Base-by-base conservation (phyloP, 345 rosid species). In the Eutrema japonicum region DNA sequence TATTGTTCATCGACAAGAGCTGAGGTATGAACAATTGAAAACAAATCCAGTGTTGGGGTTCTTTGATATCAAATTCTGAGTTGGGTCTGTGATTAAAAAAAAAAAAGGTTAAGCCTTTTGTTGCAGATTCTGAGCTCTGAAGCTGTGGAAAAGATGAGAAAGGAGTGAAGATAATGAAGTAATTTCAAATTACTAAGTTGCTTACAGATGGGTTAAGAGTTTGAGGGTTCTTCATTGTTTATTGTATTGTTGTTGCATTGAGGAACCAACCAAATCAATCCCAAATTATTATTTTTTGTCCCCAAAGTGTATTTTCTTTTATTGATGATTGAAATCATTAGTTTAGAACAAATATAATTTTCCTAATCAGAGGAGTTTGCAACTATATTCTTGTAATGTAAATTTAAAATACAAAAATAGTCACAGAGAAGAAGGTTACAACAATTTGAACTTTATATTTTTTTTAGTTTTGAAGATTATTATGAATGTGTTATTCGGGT, bases 71-170 rank as follows among this genome's bases (percentile, higher is more conserved):
- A 26, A 61, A 68, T 14, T 61, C 27, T 51, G 49, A 49, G 63
- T 52, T 59, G 26, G 10, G 16, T 65, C 29, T 72, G 27, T 16
- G 60, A 57, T 66, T 38, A 48, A 46, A 37, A 37, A 35, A 29
- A 43, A 43, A 29, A 30, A 6, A 35, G 7, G 16, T 8, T 6
- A 26, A 26, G 32, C 60, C 68, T 52, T 68, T 68, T 75, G 50
- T 59, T 60, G 74, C 74, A 75, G 78, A 59, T 56, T 38, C 43
- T 58, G 37, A 49, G 66, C 72, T 66, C 45, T 66, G 66, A 38
- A 48, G 38, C 67, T 74, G 5, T 73, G 52, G 43, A 37, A 74
- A 37, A 35, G 57, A 35, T 54, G 70, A 47, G n/a, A 22, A 35
- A 36, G 29, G 30, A 65, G 58, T 47, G 71, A 45, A 33, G 47